Base-by-base conservation (phyloP, 441 rosid genomes). In the Flueggea neowawraea region DNA sequence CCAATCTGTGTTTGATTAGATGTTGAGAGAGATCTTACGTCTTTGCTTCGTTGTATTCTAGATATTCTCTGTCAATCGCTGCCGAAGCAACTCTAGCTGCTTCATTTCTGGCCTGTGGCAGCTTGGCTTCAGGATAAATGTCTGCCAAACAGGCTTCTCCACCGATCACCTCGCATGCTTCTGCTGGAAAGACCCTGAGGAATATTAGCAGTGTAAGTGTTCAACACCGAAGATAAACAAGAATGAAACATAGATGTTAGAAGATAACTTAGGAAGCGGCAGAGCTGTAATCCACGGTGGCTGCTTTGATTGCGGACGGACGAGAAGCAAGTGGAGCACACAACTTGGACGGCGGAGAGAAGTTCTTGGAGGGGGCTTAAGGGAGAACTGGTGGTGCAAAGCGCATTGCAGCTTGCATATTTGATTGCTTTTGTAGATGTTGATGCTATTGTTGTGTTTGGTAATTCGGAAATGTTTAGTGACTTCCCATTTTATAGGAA, bases 141-240 rank as follows among this genome's bases (percentile, higher is more conserved):
- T 82, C 80, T 55, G 83, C 92, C 58, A 68, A 59, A 61, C 97
- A 90, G 14, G 92, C 90, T 9, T 90, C 89, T 58, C 95, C 95
- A 4, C 97, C 87, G 4, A 87, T 41, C 12, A 77, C 76, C 73
- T 90, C 97, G 28, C 97, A 90, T 58, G 97, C 97, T 72, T 90
- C 97, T 4, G 83, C 95, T 70, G 97, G 97, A 63, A 90, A 90
- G 41, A 90, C 95, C 59, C 95, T 90, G 73, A 15, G 13, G 10
- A 54, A 41, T 13, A 14, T 1, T 6, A 8, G 5, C 12, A 16
- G 36, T 43, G 28, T 56, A 7, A 32, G 15, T 54, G 28, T 44
- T 10, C 16, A 41, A 58, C 2, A 52, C 49, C 48, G 31, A 9
- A 28, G 31, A 8, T 16, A 54, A 36, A 6, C 53, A 14, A 44